phyloP scores from a whole-genome alignment of 352 stramenopile genomes.

The Pythium rhizo-oryzae region DNA sequence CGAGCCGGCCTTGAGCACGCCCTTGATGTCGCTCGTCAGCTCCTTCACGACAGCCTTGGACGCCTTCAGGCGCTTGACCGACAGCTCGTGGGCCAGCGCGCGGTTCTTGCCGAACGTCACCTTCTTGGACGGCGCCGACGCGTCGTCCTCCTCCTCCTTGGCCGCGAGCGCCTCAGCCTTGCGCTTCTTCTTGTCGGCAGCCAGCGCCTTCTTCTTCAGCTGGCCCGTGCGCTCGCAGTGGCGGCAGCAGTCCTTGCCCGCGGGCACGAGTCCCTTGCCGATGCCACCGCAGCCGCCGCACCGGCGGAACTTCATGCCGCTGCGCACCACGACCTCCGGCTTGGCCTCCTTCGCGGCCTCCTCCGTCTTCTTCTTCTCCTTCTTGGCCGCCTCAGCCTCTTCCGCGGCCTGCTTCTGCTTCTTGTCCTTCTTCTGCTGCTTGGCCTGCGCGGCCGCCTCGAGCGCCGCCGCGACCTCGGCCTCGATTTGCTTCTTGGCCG shows the following conservation, averaged over 20 bases:
- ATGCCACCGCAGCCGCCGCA: constrained; percentile 68
- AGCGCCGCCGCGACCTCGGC: constrained; percentile 20
- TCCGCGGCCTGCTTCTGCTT: constrained; percentile 25
- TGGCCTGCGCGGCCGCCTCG: constrained; percentile 1
- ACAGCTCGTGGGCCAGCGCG: constrained; percentile 72
- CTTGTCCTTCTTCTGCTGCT: constrained; percentile 30
- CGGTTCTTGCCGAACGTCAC: constrained; percentile 90
- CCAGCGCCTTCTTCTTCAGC: constrained; percentile 58
- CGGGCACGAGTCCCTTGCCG: constrained; percentile 72
- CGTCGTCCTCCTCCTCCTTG: constrained; percentile 32
- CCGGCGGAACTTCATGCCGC: constrained; percentile 75
- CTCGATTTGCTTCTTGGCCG: constrained; percentile 1
- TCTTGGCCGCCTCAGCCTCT: constrained; percentile 17
- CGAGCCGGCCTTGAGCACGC: constrained; percentile 66
- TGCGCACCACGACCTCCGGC: constrained; percentile 50
- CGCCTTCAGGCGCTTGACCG: constrained; percentile 82
- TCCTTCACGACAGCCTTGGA: constrained; percentile 63
- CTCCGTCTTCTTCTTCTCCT: constrained; percentile 32
- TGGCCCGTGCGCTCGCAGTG: constrained; percentile 76
- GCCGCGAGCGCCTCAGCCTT: constrained; percentile 52
- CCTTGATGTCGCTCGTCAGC: constrained; percentile 57
- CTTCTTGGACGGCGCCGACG: constrained; percentile 56
- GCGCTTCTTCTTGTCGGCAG: constrained; percentile 55
- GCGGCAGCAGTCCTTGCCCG: constrained; percentile 61
- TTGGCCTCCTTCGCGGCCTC: constrained; percentile 12